Evolutionary conservation across 805 yeast genomes (phyloP).

Genomic region (Metschnikowia cerradonensis): DNA sequence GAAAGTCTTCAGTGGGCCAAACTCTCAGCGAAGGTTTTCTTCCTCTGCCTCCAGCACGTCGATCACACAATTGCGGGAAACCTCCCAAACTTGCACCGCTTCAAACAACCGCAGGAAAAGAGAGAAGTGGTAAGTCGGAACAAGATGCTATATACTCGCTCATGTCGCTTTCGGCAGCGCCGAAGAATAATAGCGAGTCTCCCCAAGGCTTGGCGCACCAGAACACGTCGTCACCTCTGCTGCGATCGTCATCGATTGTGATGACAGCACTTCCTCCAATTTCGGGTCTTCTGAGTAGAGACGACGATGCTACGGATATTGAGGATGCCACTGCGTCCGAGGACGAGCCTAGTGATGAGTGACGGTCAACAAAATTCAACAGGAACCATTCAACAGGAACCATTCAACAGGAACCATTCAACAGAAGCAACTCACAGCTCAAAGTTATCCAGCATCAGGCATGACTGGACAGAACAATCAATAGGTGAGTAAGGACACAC

Average conservation of each 20-base stretch:
- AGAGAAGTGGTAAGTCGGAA: conserved; percentile 32
- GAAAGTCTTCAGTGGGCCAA: conserved; percentile 12
- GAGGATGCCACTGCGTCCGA: conserved; percentile 29
- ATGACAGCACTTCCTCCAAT: conserved; percentile 28
- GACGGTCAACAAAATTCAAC: too few relatives aligned
- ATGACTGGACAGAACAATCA: not conserved
- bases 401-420: too few relatives aligned
- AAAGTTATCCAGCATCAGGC: not conserved
- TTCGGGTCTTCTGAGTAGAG: conserved; percentile 20
- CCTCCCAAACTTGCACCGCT: conserved; percentile 15
- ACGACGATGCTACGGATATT: conserved; percentile 34
- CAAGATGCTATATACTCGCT: conserved; percentile 55
- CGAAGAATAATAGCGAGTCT: conserved; percentile 31
- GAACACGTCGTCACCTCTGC: conserved; percentile 18
- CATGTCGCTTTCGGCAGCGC: conserved; percentile 54
- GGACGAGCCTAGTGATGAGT: conserved; percentile 14
- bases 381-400: too few relatives aligned
- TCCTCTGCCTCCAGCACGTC: conserved; percentile 1
- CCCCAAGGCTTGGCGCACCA: conserved; percentile 5
- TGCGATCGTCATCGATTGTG: conserved; percentile 24
- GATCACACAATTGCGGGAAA: not conserved
- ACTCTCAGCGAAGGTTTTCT: conserved; percentile 6
- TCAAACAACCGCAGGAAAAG: conserved; percentile 9
- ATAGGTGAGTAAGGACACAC: too few relatives aligned
- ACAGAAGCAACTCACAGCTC: too few relatives aligned